Conservation (phyloP, 306 rosid genomes). For the Begonia peltatifolia region DNA sequence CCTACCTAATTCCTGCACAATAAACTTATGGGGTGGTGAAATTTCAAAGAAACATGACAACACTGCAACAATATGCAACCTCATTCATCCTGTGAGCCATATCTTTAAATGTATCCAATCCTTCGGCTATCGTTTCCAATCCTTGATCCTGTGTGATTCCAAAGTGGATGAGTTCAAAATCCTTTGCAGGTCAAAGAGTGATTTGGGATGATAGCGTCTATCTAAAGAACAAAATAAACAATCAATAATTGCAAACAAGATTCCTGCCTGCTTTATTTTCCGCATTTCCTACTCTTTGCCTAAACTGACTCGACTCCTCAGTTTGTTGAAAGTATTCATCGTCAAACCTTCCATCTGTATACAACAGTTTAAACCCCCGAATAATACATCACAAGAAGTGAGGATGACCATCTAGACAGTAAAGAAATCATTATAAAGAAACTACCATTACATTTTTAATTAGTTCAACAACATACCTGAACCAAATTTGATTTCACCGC, state of each 20-base stretch:
- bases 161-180: conserved; percentile 4
- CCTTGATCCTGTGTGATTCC: conserved; percentile 77
- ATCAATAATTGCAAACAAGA: neutral
- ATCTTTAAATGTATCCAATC: conserved; percentile 80
- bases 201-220: no score
- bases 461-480: conserved; percentile 38
- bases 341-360: conserved; percentile 79
- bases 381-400: no score
- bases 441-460: neutral
- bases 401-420: neutral
- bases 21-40: neutral
- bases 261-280: conserved; percentile 59
- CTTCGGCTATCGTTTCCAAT: conserved; percentile 83
- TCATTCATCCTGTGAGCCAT: conserved; percentile 97
- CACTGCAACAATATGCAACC: conserved; percentile 32
- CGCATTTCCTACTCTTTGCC: conserved; percentile 97
- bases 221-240: no score
- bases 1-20: conserved; percentile 72
- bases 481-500: conserved; percentile 80
- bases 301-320: conserved; percentile 71
- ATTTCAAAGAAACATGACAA: conserved; percentile 5
- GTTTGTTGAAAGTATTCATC: conserved; percentile 62
- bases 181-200: no score
- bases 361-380: no score
- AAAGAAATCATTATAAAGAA: neutral